These are phyloP conservation scores for Penicillium janthinellum DNA, from an alignment of 2,329 filamentous ascomycete species.

Conservation along the genomic window DNA sequence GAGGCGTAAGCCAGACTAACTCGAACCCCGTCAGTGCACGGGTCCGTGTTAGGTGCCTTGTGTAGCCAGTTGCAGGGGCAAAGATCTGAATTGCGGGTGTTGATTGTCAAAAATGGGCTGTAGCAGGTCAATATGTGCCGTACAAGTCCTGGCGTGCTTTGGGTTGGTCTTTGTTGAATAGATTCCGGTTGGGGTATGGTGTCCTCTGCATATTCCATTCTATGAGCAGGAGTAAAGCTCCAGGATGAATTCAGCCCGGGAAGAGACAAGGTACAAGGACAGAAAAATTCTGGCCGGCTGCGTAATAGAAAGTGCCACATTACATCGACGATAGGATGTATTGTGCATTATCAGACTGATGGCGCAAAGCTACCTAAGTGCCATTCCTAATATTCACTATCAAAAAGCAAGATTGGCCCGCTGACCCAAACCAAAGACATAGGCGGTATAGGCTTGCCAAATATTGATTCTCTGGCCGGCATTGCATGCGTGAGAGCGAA, in stretches of 20 bases:
- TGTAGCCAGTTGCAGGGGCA: slow-evolving; percentile 7
- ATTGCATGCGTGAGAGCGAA: slow-evolving; percentile 12
- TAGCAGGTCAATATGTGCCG: not conserved
- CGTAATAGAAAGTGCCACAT: no score
- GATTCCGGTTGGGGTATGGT: no score
- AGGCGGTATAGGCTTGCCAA: not conserved
- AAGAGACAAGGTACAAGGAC: no score
- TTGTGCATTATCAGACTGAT: no score
- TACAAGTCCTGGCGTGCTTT: no score
- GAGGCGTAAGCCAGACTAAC: not conserved
- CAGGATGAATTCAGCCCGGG: no score
- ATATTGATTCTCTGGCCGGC: slow-evolving; percentile 8
- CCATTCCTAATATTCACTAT: not conserved
- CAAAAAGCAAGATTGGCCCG: not conserved
- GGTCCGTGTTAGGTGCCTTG: slow-evolving; percentile 1
- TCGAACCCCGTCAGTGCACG: not conserved
- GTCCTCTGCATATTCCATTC: no score
- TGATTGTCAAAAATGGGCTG: not conserved
- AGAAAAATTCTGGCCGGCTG: no score
- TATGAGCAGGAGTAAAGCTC: no score
- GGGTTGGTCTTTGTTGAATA: not conserved
- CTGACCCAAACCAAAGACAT: not conserved
- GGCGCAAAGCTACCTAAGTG: not conserved
- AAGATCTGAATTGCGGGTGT: no score
- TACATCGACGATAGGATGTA: no score